Evolutionary conservation across 2,329 filamentous ascomycete genomes (phyloP).

Genomic region (Alternaria postmessia): DNA sequence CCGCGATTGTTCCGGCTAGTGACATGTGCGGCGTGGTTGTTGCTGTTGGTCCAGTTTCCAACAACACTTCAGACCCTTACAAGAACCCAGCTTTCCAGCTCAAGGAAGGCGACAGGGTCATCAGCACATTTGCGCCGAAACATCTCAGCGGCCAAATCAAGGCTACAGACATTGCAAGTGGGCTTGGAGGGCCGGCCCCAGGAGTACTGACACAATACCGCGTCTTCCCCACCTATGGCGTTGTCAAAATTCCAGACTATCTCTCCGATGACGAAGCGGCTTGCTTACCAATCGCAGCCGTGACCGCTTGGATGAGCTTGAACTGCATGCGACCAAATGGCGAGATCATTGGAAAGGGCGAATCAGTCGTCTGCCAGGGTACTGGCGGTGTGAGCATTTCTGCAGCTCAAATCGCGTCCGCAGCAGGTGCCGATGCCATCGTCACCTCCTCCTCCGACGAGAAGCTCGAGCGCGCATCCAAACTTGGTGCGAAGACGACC

Average conservation of each 20-base stretch:
- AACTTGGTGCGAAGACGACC: conserved; percentile 65
- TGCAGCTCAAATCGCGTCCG: conserved; percentile 53
- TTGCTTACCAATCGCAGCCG: conserved; percentile 67
- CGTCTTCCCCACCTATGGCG: conserved; percentile 64
- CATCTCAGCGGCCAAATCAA: conserved; percentile 67
- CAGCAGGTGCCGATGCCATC: conserved; percentile 59
- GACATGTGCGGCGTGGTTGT: conserved; percentile 74
- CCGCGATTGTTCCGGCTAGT: conserved; percentile 68
- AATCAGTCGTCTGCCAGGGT: conserved; percentile 53
- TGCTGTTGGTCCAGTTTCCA: conserved; percentile 54
- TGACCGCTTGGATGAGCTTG: conserved; percentile 72
- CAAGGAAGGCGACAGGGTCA: conserved; percentile 67
- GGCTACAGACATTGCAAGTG: conserved; percentile 62
- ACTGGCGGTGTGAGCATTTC: conserved; percentile 56
- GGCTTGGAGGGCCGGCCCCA: conserved; percentile 67
- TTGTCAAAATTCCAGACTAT: conserved; percentile 66
- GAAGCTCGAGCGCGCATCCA: conserved; percentile 62
- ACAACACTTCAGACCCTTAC: conserved; percentile 54
- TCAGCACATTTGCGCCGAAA: conserved; percentile 68
- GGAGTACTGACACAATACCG: conserved; percentile 68
- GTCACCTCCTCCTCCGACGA: conserved; percentile 66
- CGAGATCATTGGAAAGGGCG: conserved; percentile 55
- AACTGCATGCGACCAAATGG: conserved; percentile 67
- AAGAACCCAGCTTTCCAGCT: conserved; percentile 49
- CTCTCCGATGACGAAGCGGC: conserved; percentile 67